Evolutionary conservation across 495 filamentous ascomycete species (phyloP).

Genomic region (Penicillium longicatenatum): DNA sequence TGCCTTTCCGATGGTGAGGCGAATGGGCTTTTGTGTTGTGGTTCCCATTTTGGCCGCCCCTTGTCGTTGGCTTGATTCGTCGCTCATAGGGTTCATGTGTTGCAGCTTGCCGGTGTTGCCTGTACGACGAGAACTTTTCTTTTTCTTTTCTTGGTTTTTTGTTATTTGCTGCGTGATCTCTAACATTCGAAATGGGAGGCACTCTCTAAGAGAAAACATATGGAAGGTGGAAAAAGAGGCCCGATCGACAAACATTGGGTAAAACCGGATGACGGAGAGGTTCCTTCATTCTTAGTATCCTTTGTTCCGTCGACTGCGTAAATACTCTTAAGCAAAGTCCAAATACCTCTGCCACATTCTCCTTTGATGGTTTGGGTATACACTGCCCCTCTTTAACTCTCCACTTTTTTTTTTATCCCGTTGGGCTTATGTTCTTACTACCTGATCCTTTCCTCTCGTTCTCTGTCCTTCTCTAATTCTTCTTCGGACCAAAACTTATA

Average conservation of each 20-base stretch:
- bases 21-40: background rate
- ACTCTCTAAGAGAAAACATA: no score
- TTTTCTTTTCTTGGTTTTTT: background rate
- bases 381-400: conserved; percentile 4
- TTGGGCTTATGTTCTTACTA: conserved; percentile 5
- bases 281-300: background rate
- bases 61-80: background rate
- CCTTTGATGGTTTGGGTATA: background rate
- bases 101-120: conserved; percentile 1
- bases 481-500: conserved; percentile 1
- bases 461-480: background rate
- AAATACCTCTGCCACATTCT: conserved; percentile 10
- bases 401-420: conserved; percentile 7
- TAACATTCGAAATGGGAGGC: background rate
- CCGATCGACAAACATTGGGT: background rate
- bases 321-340: background rate
- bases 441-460: background rate
- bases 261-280: background rate
- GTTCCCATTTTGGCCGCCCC: background rate
- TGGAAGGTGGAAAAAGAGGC: no score
- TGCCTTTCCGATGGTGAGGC: conserved; percentile 6
- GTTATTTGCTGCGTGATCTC: background rate
- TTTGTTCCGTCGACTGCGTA: background rate
- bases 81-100: background rate
- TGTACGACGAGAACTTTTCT: background rate